Base-by-base conservation (phyloP, 2,329 filamentous ascomycete genomes). In the Penicillium frequentans region DNA sequence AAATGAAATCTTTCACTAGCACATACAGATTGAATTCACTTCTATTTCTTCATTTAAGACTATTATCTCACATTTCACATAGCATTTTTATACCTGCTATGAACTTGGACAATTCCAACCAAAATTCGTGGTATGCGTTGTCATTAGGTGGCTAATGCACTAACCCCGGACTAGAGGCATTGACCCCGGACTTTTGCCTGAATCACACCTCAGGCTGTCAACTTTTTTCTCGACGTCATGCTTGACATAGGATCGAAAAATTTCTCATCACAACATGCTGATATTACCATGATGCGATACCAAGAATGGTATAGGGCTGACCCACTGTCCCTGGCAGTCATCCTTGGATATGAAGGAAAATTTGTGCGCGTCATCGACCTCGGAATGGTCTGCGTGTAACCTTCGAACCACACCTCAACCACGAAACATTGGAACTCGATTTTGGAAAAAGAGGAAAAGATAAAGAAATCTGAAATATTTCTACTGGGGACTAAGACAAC, bases 341-440 rank as follows among this genome's bases (percentile, higher is more conserved):
- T 19, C 46, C 45, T 29, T 26, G 26, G 14, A 26, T 13, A 27
- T 39, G 31, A 3, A 16, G 11, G 16, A 24, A 14, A 27, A 47
- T 14, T 59, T 58, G 63, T 64, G 64, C 61, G 61, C 64, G 64
- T 66, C 64, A 66, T 66, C 35, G 60, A 66, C 43, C 13, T 16
- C 9, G 24, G 5, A 8, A 52, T 21, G 39, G 24, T 39, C 16
- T 49, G 55, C 27, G 37, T 65, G 63, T 52, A 65, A 64, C 63
- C 61, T 49, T 58, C 51, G 13, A 39, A 49, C 46, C 49, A 56
- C 42, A 35, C 26, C 10, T 50, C 19, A 31, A 27, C n/a, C 19
- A 47, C 11, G 16, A 33, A 31, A 21, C 16, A 43, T 24, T 39
- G 35, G n/a, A 39, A 33, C 31, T 26, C 7, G 26, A 26, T 8